Percentiles rank a stretch among this genome's conserved stretches.
These are phyloP conservation scores for California macrophylla DNA, from an alignment of 441 rosid genomes.

Conservation along the genomic window DNA sequence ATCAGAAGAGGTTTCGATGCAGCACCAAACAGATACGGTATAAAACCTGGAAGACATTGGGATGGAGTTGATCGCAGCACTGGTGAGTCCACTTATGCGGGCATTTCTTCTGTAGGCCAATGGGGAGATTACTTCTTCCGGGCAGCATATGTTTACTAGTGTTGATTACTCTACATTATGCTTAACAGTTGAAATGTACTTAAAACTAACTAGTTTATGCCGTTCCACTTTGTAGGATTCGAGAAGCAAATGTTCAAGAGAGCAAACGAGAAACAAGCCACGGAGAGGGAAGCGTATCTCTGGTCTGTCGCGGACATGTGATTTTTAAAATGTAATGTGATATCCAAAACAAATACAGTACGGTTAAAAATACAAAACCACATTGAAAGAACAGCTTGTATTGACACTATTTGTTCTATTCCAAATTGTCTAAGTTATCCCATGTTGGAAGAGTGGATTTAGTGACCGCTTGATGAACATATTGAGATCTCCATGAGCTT, in stretches of 20 bases:
- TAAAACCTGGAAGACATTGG: conserved; percentile 94
- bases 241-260: conserved; percentile 63
- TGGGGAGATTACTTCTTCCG: no score
- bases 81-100: conserved; percentile 48
- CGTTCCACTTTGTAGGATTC: conserved; percentile 34
- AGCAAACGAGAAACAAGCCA: conserved; percentile 62
- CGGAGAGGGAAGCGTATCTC: conserved; percentile 77
- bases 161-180: not conserved
- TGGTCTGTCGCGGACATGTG: conserved; percentile 94
- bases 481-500: no score
- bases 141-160: no score
- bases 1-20: conserved; percentile 61
- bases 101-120: no score
- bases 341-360: not conserved
- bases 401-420: no score
- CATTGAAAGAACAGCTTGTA: no score
- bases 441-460: no score
- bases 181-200: not conserved
- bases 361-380: not conserved
- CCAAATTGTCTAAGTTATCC: no score
- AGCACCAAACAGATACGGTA: conserved; percentile 73
- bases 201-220: conserved; percentile 11
- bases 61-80: conserved; percentile 89
- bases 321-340: conserved; percentile 12
- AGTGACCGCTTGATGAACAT: no score